Evolutionary conservation across 2,329 filamentous ascomycete species (phyloP), one percentile per base, ranked within the genome.

Genomic region (Ophiostoma piceae): DNA sequence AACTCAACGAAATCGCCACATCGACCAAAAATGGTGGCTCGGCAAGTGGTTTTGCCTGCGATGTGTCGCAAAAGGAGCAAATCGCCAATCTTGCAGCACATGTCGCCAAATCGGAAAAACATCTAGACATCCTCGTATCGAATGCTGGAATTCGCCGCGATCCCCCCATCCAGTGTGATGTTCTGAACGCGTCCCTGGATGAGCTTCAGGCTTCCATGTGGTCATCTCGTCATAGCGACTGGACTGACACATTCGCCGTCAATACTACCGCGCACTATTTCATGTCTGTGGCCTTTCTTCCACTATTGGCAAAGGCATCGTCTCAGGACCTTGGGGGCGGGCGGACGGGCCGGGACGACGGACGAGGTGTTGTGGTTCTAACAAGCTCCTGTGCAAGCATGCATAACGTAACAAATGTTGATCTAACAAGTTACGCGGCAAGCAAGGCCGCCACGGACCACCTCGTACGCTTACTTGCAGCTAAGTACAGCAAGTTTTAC

Each of bases 221-320:
- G 95, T 93, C 80, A 67, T 82, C 85, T 60, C 83, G 89, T 70
- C 75, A 78, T 1, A 77, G 79, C 2, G 86, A 80, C 0, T 83
- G 91, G 70, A 86, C 91, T 43, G 86, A 90, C 57, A 86, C 87
- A 0, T 94, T 90, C 81, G 85, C 87, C 71, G 92, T 90, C 26
- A 93, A 96, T 73, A 91, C 94, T 12, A 86, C 91, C 41, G 86
- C 85, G 71, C 82, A 88, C 70, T 90, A 87, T 80, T 90, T 89
- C 73, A 82, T 86, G 67, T 88, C 88, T 0, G 83, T 88, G 67
- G 84, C 87, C 0, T 83, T 90, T 64, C 84, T 87, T 1, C 87
- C 88, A 0, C 80, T 90, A 3, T 82, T 91, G 67, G 84, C 88
- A 75, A 82, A 82, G 29, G 80, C 62, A 35, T 65, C 62, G 11